Evolutionary conservation across 768 basidiomycete species (phyloP), one percentile per base, ranked within the genome.

Genomic region (Asterophora lycoperdoides): DNA sequence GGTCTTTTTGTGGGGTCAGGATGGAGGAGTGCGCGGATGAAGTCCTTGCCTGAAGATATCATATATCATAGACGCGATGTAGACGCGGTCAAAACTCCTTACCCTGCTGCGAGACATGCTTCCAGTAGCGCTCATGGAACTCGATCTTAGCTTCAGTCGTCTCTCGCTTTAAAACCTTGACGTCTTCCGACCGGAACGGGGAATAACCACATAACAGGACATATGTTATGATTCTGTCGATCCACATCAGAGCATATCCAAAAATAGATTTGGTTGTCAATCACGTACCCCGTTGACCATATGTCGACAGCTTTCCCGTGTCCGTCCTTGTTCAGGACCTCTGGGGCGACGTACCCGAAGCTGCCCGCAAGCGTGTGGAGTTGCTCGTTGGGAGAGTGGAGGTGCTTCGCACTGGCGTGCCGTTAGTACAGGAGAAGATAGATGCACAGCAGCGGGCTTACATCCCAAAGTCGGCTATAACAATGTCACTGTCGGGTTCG

Each of bases 401-500:
- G 69, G 54, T 93, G 90, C 60, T 93, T 93, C 9, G 91, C 89
- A 46, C 90, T 92, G 60, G 1, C 28, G 9, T 11, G 20, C 13
- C 9, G 15, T 50, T 35, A 35, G 34, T 18, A 33, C 28, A 38
- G 11, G 30, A 49, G 17, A 18, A 39, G 14, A 20, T 8, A 7
- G 35, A 9, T 23, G 20, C 11, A n/a, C 30, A 33, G 2, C 9
- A 32, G 2, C 9, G 18, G 14, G 23, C 84, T 14, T 57, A 92
- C 90, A 99, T 97, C 56, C 96, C 96, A 61, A 99, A 99, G 67
- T 98, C 96, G 5, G 83, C 94, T 36, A 98, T 93, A 48, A 99
- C 94, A 42, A 98, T 78, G 54, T 87, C 87, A n/a, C 89, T 90
- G 14, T 86, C 74, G 8, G 74, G 62, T 2, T 81, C 86, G 55